Evolutionary conservation across 257 asterid genomes (phyloP).

Genomic region (Jaltomata sinuosa): DNA sequence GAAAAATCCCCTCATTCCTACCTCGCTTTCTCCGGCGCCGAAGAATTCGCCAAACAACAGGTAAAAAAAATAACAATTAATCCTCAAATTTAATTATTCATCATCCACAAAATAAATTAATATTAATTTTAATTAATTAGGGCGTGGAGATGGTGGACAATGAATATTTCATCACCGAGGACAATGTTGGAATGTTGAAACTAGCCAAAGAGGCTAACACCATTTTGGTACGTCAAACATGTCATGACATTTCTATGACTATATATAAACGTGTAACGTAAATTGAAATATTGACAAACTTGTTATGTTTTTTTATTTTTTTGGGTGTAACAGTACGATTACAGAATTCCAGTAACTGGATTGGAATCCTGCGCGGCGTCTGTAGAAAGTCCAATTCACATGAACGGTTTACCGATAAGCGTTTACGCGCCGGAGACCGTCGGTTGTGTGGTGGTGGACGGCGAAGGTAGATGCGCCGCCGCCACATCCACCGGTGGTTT

Average conservation of each 20-base stretch:
- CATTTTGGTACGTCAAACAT: conserved; percentile 37
- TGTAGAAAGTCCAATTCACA: conserved; percentile 44
- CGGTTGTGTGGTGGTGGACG: conserved; percentile 89
- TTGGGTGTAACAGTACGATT: conserved; percentile 50
- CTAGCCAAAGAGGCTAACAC: conserved; percentile 89
- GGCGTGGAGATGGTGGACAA: conserved; percentile 83
- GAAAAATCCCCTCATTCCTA: conserved; percentile 96
- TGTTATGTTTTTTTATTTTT: neutral
- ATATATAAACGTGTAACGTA: neutral
- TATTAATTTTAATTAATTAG: too few species aligned
- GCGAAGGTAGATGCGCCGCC: conserved; percentile 77
- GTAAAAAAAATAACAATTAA: neutral
- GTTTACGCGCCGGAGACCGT: conserved; percentile 90
- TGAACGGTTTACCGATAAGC: conserved; percentile 89
- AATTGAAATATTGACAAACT: neutral
- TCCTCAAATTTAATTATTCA: neutral
- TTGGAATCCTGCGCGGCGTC: conserved; percentile 42
- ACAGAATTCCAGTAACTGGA: conserved; percentile 47
- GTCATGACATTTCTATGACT: neutral
- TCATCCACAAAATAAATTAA: too few species aligned
- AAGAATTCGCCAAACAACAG: conserved; percentile 84
- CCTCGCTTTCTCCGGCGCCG: conserved; percentile 84
- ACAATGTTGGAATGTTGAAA: conserved; percentile 84
- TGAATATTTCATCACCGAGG: conserved; percentile 80
- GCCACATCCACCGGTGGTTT: conserved; percentile 97